Conservation (phyloP, 176 grass and related monocot genomes). For the Musa acuminata region DNA sequence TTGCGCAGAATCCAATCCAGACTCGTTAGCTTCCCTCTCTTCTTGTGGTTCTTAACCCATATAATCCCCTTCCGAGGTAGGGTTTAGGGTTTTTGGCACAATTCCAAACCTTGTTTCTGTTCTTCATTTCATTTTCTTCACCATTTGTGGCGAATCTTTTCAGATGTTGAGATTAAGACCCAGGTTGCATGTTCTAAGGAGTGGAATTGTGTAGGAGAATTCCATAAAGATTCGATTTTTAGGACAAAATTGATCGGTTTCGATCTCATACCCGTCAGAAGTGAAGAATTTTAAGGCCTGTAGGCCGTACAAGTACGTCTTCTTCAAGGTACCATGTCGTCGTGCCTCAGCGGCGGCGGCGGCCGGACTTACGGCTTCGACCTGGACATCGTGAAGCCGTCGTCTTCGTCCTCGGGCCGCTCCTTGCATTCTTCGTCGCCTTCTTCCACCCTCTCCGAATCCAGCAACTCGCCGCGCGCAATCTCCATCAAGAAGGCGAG, state of each 20-base stretch:
- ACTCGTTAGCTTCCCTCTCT: no score
- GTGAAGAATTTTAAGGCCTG: neutral
- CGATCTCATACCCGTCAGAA: neutral
- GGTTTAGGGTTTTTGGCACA: constrained; percentile 5
- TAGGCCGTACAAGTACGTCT: neutral
- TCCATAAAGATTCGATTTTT: no score
- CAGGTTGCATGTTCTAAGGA: no score
- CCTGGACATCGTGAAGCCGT: constrained; percentile 68
- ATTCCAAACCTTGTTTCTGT: no score
- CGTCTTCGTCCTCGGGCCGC: constrained; percentile 8
- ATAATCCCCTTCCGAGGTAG: neutral
- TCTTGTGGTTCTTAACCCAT: no score
- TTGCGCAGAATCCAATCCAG: no score
- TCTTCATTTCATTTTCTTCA: neutral
- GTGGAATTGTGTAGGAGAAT: no score
- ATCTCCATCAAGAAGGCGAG: constrained; percentile 74
- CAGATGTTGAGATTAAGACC: no score
- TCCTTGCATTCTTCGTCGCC: constrained; percentile 50
- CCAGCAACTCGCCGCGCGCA: constrained; percentile 26
- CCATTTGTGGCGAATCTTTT: neutral
- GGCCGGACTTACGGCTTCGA: constrained; percentile 45
- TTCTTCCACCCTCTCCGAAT: constrained; percentile 50
- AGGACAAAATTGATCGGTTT: no score
- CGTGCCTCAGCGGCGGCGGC: constrained; percentile 44
- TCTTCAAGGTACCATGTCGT: constrained; percentile 40